Conservation (phyloP, 768 basidiomycete genomes). For the Psilocybe azurescens region DNA sequence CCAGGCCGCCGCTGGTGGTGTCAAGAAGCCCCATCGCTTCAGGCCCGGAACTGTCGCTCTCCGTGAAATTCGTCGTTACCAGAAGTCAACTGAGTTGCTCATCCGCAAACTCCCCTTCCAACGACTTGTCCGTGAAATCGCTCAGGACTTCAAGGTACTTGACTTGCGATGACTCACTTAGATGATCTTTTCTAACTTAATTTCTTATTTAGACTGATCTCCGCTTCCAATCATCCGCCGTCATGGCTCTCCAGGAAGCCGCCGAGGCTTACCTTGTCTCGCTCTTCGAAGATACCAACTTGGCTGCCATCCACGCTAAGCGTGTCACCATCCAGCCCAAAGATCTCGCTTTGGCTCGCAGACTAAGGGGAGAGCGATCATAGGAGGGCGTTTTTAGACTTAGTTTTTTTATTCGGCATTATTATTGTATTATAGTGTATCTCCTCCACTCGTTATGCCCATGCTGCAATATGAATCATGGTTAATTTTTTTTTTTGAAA, state of each 20-base stretch:
- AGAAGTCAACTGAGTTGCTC: constrained; percentile 86
- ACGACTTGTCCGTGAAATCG: constrained; percentile 88
- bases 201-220: constrained; percentile 61
- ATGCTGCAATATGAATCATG: constrained; percentile 18
- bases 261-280: constrained; percentile 84
- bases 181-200: constrained; percentile 6
- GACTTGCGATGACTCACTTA: constrained; percentile 10
- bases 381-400: constrained; percentile 32
- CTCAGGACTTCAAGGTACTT: constrained; percentile 86
- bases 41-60: constrained; percentile 86
- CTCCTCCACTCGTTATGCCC: constrained; percentile 15
- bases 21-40: constrained; percentile 93
- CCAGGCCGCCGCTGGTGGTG: constrained; percentile 75
- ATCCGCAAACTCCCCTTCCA: constrained; percentile 92
- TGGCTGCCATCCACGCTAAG: constrained; percentile 88
- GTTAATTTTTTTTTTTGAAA: constrained; percentile 4
- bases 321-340: constrained; percentile 87
- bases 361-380: constrained; percentile 80
- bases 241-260: constrained; percentile 88
- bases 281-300: constrained; percentile 81
- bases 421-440: constrained; percentile 19
- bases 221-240: constrained; percentile 90
- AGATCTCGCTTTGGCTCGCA: constrained; percentile 81
- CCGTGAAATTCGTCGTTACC: constrained; percentile 88
- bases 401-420: constrained; percentile 13